phyloP scores from a whole-genome alignment of 371 early-diverging fungal genomes.

The Phascolomyces articulosus region DNA sequence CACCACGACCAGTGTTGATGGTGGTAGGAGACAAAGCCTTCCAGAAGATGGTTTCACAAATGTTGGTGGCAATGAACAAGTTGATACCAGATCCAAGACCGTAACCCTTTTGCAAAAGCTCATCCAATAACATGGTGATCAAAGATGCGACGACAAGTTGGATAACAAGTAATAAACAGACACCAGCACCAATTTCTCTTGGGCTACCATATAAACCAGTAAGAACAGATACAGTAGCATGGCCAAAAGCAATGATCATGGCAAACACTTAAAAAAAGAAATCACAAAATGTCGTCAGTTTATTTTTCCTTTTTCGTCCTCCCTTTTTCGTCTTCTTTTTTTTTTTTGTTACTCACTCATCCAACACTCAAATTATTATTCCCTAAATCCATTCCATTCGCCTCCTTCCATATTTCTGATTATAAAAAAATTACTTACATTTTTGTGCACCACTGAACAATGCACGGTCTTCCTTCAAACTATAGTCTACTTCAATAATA shows the following conservation, averaged over 20 bases:
- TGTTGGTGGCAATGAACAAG: constrained; percentile 99
- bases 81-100: constrained; percentile 99
- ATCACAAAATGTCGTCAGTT: background rate
- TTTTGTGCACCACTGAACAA: constrained; percentile 99
- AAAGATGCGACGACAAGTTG: constrained; percentile 98
- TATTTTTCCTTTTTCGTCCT: too few relatives aligned
- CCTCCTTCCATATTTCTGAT: background rate
- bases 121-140: constrained; percentile 98
- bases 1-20: constrained; percentile 96
- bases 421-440: constrained; percentile 52
- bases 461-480: constrained; percentile 98
- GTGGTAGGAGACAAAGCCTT: constrained; percentile 98
- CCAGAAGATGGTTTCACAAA: constrained; percentile 99
- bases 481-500: constrained; percentile 97
- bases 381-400: background rate
- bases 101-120: constrained; percentile 99
- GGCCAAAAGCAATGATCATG: constrained; percentile 95
- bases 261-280: constrained; percentile 70
- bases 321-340: too few relatives aligned
- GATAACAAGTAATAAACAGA: constrained; percentile 91
- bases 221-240: constrained; percentile 97
- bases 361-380: too few relatives aligned
- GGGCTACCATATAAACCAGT: constrained; percentile 99
- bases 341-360: too few relatives aligned
- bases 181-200: constrained; percentile 91